A percentile compares a stretch with the other conserved stretches of the same genome.
These are phyloP conservation scores for Toxicodendron radicans DNA, from an alignment of 345 rosid genomes.

Conservation along the genomic window DNA sequence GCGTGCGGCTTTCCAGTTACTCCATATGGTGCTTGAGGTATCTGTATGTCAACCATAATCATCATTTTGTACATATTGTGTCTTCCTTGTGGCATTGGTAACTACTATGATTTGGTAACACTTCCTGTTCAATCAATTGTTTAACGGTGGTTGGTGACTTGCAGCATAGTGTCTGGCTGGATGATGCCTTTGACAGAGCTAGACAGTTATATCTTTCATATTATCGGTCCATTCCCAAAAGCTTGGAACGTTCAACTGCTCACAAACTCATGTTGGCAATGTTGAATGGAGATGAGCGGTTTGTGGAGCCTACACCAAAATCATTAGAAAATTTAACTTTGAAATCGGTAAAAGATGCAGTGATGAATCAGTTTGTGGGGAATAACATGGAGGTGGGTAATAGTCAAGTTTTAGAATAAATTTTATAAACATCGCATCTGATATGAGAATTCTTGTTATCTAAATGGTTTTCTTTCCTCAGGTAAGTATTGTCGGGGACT, in stretches of 20 bases:
- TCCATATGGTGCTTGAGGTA: conserved; percentile 99
- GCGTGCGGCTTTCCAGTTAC: conserved; percentile 97
- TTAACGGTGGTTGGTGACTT: conserved; percentile 33
- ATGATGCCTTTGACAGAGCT: conserved; percentile 99
- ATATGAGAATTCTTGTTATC: conserved; percentile 16
- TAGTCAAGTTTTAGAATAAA: conserved; percentile 8
- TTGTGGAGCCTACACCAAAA: conserved; percentile 90
- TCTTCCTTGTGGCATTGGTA: conserved; percentile 7
- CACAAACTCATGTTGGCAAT: conserved; percentile 97
- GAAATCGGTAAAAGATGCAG: conserved; percentile 81
- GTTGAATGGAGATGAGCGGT: conserved; percentile 96
- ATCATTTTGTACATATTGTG: background rate
- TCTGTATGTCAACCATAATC: conserved; percentile 8
- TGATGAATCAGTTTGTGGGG: conserved; percentile 92
- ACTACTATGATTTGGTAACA: background rate
- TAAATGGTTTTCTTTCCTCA: conserved; percentile 31
- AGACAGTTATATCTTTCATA: conserved; percentile 87
- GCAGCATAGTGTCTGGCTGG: conserved; percentile 99
- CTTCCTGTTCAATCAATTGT: conserved; percentile 11
- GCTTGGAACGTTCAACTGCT: conserved; percentile 98
- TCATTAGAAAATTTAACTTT: conserved; percentile 75
- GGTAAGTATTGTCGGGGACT: conserved; percentile 98
- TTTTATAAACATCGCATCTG: background rate
- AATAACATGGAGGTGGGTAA: conserved; percentile 88
- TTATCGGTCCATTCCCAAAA: conserved; percentile 96